Evolutionary conservation across 768 basidiomycete genomes (phyloP), one percentile per base, ranked within the genome.

Genomic region (Naganishia vaughanmartiniae): DNA sequence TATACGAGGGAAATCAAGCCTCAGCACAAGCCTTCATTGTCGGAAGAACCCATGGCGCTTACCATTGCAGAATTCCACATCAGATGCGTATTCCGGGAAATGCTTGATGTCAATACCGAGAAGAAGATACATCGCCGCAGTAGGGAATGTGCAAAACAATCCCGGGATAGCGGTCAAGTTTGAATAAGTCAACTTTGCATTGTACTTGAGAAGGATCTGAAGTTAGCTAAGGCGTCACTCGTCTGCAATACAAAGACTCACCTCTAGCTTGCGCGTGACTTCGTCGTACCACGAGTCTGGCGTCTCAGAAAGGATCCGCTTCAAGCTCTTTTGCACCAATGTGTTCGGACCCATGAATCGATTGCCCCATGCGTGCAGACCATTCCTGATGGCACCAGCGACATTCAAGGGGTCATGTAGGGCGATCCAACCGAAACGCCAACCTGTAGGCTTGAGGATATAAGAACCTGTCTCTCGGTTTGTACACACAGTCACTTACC

Each of bases 381-480:
- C 81, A 0, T 60, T 70, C 31, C 76, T 74, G 28, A 81, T 70
- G 0, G 74, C 73, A 7, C 36, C 51, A 14, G 81, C 78, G 1
- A 81, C 75, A 21, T 74, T 69, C 6, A 76, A 71, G 2, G 81
- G 81, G 71, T 83, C 82, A 72, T 82, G 80, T 0, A 81, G 58
- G 15, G 74, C 72, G 34, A 80, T 69, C 81, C 81, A 83, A 7
- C 82, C 82, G 65, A 79, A 75, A 26, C 82, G 73, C 80, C 80
- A 81, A 1, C 82, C 70, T 68, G 28, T 15, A 39, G 26, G 24
- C 26, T n/a, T 9, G 14, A n/a, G 24, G 36, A 4, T 17, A 7
- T 31, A 21, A 33, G 24, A 66, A 12, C 2, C 33, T 21, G 33
- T 39, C 26, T n/a, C 6, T n/a, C 42, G 19, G 30, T 21, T 14